Conservation (phyloP, 805 yeast genomes). For the Starmerella stigmatis region DNA sequence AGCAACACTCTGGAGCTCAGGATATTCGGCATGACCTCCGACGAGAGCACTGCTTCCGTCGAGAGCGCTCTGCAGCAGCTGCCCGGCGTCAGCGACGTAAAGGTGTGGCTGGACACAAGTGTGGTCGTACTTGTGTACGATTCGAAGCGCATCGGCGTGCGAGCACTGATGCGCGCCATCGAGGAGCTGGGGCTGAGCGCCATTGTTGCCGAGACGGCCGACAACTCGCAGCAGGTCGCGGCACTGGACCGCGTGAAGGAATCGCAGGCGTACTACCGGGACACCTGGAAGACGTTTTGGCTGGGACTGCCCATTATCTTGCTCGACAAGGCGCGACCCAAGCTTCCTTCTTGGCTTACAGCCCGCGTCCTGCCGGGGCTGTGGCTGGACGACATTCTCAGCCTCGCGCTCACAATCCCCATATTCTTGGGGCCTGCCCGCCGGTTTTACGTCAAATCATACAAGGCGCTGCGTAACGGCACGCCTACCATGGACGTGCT, state of each 20-base stretch:
- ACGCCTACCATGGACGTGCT: constrained; percentile 88
- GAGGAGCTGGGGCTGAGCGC: constrained; percentile 48
- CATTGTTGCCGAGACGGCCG: constrained; percentile 37
- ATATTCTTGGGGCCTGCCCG: constrained; percentile 60
- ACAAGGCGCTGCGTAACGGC: constrained; percentile 53
- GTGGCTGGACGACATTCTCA: constrained; percentile 51
- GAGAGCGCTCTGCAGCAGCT: constrained; percentile 38
- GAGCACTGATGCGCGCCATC: constrained; percentile 49
- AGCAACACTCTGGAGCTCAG: constrained; percentile 26
- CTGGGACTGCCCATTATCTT: constrained; percentile 54
- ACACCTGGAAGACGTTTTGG: constrained; percentile 41
- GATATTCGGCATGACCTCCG: constrained; percentile 53
- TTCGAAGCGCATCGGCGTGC: constrained; percentile 41
- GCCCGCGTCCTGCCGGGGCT: constrained; percentile 46
- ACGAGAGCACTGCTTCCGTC: constrained; percentile 43
- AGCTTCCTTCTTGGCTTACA: constrained; percentile 32
- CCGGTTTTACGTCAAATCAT: constrained; percentile 55
- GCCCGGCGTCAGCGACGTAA: constrained; percentile 41
- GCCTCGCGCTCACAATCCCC: constrained; percentile 46
- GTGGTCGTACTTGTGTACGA: constrained; percentile 47
- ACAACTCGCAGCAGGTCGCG: constrained; percentile 58
- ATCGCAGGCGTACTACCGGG: constrained; percentile 56
- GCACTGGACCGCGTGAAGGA: constrained; percentile 61
- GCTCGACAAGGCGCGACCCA: constrained; percentile 35
- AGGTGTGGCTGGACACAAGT: constrained; percentile 45